Evolutionary conservation across 495 filamentous ascomycete genomes (phyloP), one percentile per base, ranked within the genome.

Genomic region (Arthonia radiata): DNA sequence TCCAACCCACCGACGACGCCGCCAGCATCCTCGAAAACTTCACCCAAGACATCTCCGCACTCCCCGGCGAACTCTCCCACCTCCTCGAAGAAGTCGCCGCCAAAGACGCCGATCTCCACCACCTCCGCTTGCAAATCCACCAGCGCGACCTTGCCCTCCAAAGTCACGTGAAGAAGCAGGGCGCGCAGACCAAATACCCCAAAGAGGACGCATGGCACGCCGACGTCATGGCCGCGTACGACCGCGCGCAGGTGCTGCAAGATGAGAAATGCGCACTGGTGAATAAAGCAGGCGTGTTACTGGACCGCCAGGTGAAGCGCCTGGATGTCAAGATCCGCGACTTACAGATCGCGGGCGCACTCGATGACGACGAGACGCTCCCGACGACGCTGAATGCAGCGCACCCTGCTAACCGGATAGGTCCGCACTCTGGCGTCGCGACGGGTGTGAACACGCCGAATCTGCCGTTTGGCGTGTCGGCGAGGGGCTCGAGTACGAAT

Each of bases 71-170:
- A 48, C 74, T 94, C 30, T 67, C 69, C 18, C 83, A 91, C 54
- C 54, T 92, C 36, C 74, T 91, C 47, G 86, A 93, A 41, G 86
- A 97, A 49, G 79, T 94, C 17, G 64, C 71, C 39, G 76, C 79
- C 32, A 93, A 93, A 49, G 83, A 97, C 42, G 64, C 65, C 29
- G 48, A 62, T 21, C 71, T 82, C 39, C 59, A 72, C 37, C 75
- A 82, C 18, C 75, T 69, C 39, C 55, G 73, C 22, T 56, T 56
- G 23, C 59, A 61, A 13, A 80, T 89, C 53, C 70, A 70, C 33
- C 66, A 70, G 13, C 66, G 70, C 29, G 86, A 97, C 40, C 58
- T 42, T 31, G 73, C 68, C 37, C 61, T 97, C 27, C 86, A 97
- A 45, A 90, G 81, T 47, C 83, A 69, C 53, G 74, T 93, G 49